These are phyloP conservation scores for Kentomonas sorsogonicus DNA, from an alignment of 208 protist species.

Conservation along the genomic window DNA sequence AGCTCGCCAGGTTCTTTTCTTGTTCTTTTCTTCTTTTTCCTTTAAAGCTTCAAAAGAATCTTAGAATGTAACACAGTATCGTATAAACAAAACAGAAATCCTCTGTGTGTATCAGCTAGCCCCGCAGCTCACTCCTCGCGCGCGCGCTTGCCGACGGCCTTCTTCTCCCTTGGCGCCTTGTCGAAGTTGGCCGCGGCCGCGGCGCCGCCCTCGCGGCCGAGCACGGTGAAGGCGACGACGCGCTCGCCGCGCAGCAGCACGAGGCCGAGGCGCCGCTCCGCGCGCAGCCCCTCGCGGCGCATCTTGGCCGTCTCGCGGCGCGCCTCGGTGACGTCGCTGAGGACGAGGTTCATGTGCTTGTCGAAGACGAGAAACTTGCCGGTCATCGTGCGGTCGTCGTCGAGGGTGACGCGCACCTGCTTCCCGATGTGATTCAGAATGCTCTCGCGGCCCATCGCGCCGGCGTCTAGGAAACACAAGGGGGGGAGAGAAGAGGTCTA, in stretches of 20 bases:
- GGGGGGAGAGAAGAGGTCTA: too few relatives aligned
- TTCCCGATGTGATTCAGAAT: slow-evolving; percentile 87
- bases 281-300: slow-evolving; percentile 41
- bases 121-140: slow-evolving; percentile 16
- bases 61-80: slow-evolving; percentile 1
- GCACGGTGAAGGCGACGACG: slow-evolving; percentile 70
- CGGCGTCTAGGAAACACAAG: too few relatives aligned
- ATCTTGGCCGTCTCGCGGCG: slow-evolving; percentile 68
- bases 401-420: slow-evolving; percentile 50
- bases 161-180: slow-evolving; percentile 34
- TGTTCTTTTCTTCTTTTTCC: neutral
- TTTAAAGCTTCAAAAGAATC: neutral
- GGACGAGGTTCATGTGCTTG: slow-evolving; percentile 87
- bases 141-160: slow-evolving; percentile 35
- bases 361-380: slow-evolving; percentile 82
- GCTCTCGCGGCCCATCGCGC: slow-evolving; percentile 52
- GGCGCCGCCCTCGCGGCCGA: slow-evolving; percentile 12
- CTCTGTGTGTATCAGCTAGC: neutral
- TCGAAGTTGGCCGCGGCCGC: slow-evolving; percentile 19
- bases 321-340: slow-evolving; percentile 49
- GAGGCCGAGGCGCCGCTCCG: slow-evolving; percentile 58
- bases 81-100: neutral
- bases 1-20: neutral
- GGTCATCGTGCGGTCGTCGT: slow-evolving; percentile 67
- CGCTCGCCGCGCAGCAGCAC: slow-evolving; percentile 82